Evolutionary conservation across 2,329 filamentous ascomycete species (phyloP), one percentile per base, ranked within the genome.

Genomic region (Gremmenia infestans): DNA sequence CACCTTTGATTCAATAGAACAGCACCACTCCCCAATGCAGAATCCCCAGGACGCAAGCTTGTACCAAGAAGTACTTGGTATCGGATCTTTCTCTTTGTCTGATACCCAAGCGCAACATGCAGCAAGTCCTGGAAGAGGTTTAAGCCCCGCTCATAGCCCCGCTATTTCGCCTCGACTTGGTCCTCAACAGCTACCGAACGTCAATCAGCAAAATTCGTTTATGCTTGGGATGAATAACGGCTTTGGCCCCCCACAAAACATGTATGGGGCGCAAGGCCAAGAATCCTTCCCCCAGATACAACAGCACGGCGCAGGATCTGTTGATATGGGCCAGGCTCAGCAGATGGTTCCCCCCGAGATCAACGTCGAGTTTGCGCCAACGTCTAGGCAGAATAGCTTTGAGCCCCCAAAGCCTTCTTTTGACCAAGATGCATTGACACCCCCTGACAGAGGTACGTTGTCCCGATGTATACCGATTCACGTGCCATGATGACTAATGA

Each of bases 261-360:
- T 79, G 56, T 86, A 83, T 65, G 72, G 74, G 9, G 71, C 70
- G 53, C 71, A 73, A 8, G 67, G 67, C 36, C 76, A 78, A 52
- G 78, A 81, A 53, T 74, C 76, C 3, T 72, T 77, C 52, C 71
- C 78, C 59, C 72, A 71, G 56, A 66, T 72, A 53, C 75, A 78
- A 61, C 73, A 78, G 39, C 75, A 63, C 51, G 53, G 70, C 55
- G 74, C 77, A 23, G 70, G 72, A n/a, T 73, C 73, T 23, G 70
- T 73, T 32, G 88, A 92, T 55, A 81, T 89, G 69, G 82, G 83
- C 5, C 85, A 81, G 68, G 83, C 81, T 47, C 82, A 86, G 50
- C 81, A 88, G 63, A 94, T 96, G 86, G 88, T 87, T 3, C 89
- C 92, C n/a, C 92, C 92, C 0, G 89, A 92, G 51, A 97, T 97